Base-by-base conservation (phyloP, 2,329 filamentous ascomycete genomes). In the Ascochyta pisi region DNA sequence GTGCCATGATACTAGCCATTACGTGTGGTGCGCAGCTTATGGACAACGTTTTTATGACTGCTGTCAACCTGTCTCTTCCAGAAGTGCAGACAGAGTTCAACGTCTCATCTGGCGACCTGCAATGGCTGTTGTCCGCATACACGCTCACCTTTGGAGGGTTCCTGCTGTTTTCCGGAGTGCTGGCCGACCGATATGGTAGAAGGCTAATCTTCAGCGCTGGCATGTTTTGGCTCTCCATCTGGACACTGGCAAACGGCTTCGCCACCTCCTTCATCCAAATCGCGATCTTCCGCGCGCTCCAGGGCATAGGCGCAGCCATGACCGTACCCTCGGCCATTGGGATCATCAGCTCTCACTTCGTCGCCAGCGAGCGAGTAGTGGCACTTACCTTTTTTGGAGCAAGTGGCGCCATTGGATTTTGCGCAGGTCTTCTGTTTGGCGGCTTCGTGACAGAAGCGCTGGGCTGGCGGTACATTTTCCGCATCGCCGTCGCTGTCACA, bases 1-100 rank as follows among this genome's bases (percentile, higher is more conserved):
- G 54, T 13, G 33, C 45, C 8, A 4, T 57, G 42, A 33, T 57
- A 6, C 8, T 52, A 26, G 13, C n/a, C 15, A 48, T 57, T 13
- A 52, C 48, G 5, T 52, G 54, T 31, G 48, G 48, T 13, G 54
- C 54, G 3, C 54, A 57, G 22, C 39, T 57, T 13, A 52, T 57
- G 43, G 54, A 57, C 22, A 57, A 57, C 3, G 27, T 52, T 0
- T 57, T 57, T 34, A 57, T 57, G 54, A 52, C 54, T 10, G 54
- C 48, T 4, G 48, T 57, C 31, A 57, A 57, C 9, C 13, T 52
- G 19, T 57, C 54, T 9, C 54, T 57, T 8, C 54, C 54, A 13
- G 49, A 57, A 34, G 43, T 57, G 3, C 52, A 57, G 31, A 39
- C 43, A 6, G 54, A 57, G 33, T 57, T 57, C 31, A 39, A 45